phyloP scores from a whole-genome alignment of 2,329 filamentous ascomycete species.

The Cryphonectria carpinicola region DNA sequence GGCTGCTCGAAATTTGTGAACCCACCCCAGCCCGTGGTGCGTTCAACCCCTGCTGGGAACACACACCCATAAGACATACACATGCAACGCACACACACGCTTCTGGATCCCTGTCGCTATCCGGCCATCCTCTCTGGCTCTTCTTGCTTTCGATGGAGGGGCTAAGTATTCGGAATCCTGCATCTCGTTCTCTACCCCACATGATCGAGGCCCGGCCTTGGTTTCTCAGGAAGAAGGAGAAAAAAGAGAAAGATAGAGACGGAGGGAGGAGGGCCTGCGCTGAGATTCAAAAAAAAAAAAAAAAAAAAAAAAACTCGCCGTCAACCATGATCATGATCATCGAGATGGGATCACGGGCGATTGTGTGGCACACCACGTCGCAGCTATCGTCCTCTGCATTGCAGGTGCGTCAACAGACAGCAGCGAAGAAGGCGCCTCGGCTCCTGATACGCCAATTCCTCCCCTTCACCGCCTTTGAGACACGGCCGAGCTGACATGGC shows the following conservation, averaged over 20 bases:
- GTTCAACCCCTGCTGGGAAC: neutral
- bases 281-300: neutral
- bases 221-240: neutral
- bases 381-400: neutral
- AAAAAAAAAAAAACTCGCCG: neutral
- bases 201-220: conserved; percentile 4
- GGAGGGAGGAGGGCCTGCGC: neutral
- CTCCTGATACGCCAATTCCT: conserved; percentile 17
- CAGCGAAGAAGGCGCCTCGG: neutral
- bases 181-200: conserved; percentile 4
- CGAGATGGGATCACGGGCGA: neutral
- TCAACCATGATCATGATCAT: neutral
- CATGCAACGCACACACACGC: neutral
- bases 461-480: conserved; percentile 14
- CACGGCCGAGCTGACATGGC: conserved; percentile 6
- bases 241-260: neutral
- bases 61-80: neutral
- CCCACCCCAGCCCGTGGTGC: neutral
- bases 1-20: conserved; percentile 13
- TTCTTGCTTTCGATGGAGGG: neutral
- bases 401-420: neutral
- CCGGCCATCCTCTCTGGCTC: neutral
- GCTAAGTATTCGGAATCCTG: neutral
- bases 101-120: conserved; percentile 2
- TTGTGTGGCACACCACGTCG: conserved; percentile 7